Conservation (phyloP, 176 grass and related monocot species). For the Poa pratensis region DNA sequence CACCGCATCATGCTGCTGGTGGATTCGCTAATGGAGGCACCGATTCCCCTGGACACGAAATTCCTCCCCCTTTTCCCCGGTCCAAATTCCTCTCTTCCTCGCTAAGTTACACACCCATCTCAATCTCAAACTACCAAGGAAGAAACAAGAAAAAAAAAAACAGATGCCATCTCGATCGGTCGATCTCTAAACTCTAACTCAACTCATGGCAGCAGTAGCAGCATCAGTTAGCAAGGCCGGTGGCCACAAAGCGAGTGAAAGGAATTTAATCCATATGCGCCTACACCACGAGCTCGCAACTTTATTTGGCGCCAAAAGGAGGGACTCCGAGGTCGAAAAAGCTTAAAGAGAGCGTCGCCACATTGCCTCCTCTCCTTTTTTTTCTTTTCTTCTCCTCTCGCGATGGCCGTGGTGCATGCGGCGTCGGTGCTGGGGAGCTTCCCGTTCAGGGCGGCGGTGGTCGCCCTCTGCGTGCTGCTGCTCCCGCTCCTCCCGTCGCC, state of each 20-base stretch:
- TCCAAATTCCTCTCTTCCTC: conserved; percentile 59
- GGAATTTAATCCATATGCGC: conserved; percentile 30
- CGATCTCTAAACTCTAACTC: neutral
- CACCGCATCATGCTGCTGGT: conserved; percentile 14
- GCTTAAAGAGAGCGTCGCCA: conserved; percentile 11
- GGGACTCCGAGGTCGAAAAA: neutral
- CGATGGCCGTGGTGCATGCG: conserved; percentile 59
- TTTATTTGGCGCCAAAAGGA: conserved; percentile 37
- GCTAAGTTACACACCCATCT: conserved; percentile 47
- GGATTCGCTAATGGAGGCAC: neutral
- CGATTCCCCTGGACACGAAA: conserved; percentile 18
- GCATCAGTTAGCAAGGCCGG: neutral
- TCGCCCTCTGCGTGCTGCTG: conserved; percentile 58
- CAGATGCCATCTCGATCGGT: conserved; percentile 30
- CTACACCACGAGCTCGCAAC: conserved; percentile 24
- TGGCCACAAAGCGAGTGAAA: conserved; percentile 36
- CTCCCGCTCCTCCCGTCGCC: conserved; percentile 69
- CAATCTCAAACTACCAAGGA: conserved; percentile 1
- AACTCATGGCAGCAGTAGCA: neutral
- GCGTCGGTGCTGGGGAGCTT: conserved; percentile 58
- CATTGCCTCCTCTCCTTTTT: conserved; percentile 24
- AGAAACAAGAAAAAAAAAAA: neutral
- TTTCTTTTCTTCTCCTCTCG: conserved; percentile 8
- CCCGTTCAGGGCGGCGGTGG: conserved; percentile 61
- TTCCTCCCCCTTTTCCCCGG: neutral